Conservation (phyloP, 225 moss, liverwort and hornwort species). For the Physcomitrium patens region DNA sequence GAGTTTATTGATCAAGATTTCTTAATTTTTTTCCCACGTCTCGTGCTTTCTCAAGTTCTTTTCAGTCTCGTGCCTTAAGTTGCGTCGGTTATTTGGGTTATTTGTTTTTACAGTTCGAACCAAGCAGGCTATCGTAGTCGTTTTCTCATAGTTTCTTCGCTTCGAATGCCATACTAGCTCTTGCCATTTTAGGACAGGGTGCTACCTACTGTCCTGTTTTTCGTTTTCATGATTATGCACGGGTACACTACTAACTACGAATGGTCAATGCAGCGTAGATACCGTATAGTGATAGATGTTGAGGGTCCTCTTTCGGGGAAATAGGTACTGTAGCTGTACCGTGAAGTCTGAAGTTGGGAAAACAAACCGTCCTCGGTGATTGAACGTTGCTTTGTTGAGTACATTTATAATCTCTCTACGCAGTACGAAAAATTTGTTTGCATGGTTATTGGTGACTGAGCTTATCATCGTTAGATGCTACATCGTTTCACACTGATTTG, state of each 20-base stretch:
- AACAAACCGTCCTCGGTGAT: not conserved
- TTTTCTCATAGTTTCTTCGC: too few relatives aligned
- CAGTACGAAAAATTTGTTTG: not conserved
- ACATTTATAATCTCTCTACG: not conserved
- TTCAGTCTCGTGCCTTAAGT: not conserved
- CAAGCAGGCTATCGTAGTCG: too few relatives aligned
- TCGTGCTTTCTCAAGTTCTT: not conserved
- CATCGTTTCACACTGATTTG: not conserved
- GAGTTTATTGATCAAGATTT: not conserved
- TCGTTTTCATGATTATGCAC: not conserved
- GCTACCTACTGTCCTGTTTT: not conserved
- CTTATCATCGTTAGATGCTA: conserved; percentile 6
- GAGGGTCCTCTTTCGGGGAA: not conserved
- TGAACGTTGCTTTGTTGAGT: not conserved
- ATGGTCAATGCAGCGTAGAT: not conserved
- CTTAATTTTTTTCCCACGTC: not conserved
- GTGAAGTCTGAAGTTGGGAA: not conserved
- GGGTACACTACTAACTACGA: not conserved
- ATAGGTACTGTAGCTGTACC: not conserved
- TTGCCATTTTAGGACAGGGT: not conserved
- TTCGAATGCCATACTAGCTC: too few relatives aligned
- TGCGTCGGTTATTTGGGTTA: not conserved
- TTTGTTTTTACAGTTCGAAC: too few relatives aligned
- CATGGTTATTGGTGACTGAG: not conserved
- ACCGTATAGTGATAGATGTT: not conserved